Conservation (phyloP, 345 rosid species). For the Durio zibethinus region DNA sequence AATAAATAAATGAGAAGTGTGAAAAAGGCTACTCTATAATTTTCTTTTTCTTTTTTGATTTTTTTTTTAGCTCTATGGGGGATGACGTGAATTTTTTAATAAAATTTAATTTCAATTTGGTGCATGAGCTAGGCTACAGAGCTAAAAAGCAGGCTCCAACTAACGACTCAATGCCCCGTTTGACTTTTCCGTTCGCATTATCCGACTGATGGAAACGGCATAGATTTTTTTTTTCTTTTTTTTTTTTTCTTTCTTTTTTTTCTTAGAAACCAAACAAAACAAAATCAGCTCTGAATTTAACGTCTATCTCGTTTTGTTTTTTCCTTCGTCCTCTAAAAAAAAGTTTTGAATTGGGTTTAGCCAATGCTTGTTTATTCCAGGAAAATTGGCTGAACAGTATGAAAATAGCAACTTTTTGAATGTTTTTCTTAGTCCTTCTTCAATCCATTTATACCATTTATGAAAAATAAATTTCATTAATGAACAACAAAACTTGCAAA, state of each 20-base stretch:
- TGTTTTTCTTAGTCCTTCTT: not conserved
- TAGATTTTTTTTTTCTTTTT: not conserved
- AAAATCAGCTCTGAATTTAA: not conserved
- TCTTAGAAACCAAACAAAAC: not conserved
- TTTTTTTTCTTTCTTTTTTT: not conserved
- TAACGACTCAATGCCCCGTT: conserved; percentile 2
- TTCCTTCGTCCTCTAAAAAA: not conserved
- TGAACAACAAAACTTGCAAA: not conserved
- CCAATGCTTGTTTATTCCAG: too few species aligned
- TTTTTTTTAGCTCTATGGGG: not conserved
- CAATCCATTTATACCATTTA: too few species aligned
- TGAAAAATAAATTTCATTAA: not conserved
- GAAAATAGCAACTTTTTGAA: not conserved
- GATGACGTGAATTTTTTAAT: not conserved
- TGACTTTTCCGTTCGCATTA: conserved; percentile 3
- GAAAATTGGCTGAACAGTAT: not conserved
- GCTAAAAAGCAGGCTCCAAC: not conserved
- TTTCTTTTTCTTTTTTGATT: not conserved
- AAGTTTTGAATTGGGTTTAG: not conserved
- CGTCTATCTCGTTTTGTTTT: not conserved
- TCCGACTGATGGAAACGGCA: not conserved
- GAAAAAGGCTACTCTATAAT: not conserved
- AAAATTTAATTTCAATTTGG: not conserved
- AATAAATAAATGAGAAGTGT: not conserved
- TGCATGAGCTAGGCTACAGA: not conserved